Base-by-base conservation (phyloP, 495 filamentous ascomycete genomes). In the Neurospora terricola region DNA sequence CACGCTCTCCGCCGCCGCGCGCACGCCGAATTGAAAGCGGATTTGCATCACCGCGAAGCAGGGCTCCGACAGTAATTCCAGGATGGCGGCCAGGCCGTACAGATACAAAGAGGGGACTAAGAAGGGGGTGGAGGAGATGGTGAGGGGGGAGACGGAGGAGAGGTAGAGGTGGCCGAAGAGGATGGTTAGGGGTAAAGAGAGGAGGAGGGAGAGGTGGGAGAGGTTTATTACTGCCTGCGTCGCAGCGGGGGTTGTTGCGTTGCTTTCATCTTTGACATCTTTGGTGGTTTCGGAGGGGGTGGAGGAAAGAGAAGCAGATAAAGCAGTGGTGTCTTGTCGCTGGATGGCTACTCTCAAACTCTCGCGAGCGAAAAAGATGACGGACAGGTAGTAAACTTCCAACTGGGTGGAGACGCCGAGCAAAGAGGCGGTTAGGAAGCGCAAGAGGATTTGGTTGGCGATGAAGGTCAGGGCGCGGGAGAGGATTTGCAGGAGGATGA, bases 301-400 rank as follows among this genome's bases (percentile, higher is more conserved):
- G 1, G 30, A 36, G 38, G 72, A 66, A 18, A 72, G 38, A 43
- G 34, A 66, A 3, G 66, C 72, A 0, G 71, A 68, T 23, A 62
- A 34, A 34, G 23, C 18, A 69, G 18, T 42, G 70, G 75, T 80
- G 37, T 88, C 85, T 73, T 97, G 92, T 73, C 95, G 87, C 80
- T 97, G 94, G 42, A 97, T 87, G 4, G 94, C 94, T 30, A 94
- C 89, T 21, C 96, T 88, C 54, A 98, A 83, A 71, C 91, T 93
- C 82, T 99, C 96, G 38, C 96, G 86, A 0, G 96, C 92, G 75
- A 98, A 98, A 80, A 94, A 97, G 3, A 98, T 85, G 12, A 96
- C 90, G 3, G 93, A 91, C 38, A 94, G 90, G 72, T 93, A 93
- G 80, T 92, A 97, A 2, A 98, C 88, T 74, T 99, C 96, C 5